Evolutionary conservation across 1,284 basidiomycete genomes (phyloP), one percentile per base, ranked within the genome.

Genomic region (Leccinum variabile): DNA sequence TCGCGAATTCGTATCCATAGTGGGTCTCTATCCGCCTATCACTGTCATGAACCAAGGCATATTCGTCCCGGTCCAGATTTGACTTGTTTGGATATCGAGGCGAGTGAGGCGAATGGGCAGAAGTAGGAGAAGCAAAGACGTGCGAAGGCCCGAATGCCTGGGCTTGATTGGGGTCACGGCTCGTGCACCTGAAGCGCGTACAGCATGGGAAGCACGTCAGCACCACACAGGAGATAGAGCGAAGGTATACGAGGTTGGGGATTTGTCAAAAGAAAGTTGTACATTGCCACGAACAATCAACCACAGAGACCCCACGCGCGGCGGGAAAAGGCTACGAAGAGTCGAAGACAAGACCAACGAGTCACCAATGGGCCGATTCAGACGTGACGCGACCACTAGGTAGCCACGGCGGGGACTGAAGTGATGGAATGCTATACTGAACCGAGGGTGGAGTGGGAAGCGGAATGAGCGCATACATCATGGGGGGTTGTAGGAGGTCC

Each of bases 1-100:
- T 72, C 7, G 70, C 60, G 3, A 72, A 71, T 37, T 71, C 70
- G 13, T 72, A 74, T 13, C 63, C 72, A 41, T 72, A 65, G 53
- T 72, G 72, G 1, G 59, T 72, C 59, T 70, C 69, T 0, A 55
- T 61, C 22, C 72, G 69, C 50, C 57, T 68, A 5, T 72, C 70
- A 49, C 25, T 3, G 18, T 72, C 71, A 16, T 22, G 65, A 18
- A 54, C 28, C 28, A 30, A 28, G 28, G 3, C 52, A 33, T 61
- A 54, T 8, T 1, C 30, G 30, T 60, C 63, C 52, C 32, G 61
- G 35, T 50, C 58, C 37, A 63, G 28, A 32, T 28, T 25, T 10
- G 67, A 25, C 6, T 56, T 56, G 58, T 41, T 25, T 28, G 39
- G 37, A 37, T 50, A 61, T 5, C 37, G 54, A 46, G 56, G 22